phyloP scores from a whole-genome alignment of 345 rosid genomes.

The Populus nigra region DNA sequence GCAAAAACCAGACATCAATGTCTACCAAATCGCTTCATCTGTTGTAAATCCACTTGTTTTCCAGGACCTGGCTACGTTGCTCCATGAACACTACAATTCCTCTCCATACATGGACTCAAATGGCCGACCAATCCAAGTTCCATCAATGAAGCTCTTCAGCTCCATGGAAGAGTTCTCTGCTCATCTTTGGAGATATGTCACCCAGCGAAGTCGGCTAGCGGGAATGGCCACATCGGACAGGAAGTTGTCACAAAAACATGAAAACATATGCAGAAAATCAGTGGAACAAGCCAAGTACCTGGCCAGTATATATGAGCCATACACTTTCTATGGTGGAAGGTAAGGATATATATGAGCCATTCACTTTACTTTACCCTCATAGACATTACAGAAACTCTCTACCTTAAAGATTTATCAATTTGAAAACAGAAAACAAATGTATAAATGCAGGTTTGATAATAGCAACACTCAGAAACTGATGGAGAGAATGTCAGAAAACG shows the following conservation, averaged over 20 bases:
- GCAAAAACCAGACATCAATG: constrained; percentile 57
- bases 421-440: background rate
- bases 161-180: constrained; percentile 73
- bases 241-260: constrained; percentile 55
- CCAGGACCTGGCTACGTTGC: constrained; percentile 56
- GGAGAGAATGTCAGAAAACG: constrained; percentile 76
- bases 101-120: constrained; percentile 67
- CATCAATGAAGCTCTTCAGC: constrained; percentile 71
- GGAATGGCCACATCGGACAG: constrained; percentile 35
- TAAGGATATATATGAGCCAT: constrained; percentile 15
- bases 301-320: constrained; percentile 81
- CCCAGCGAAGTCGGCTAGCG: constrained; percentile 41
- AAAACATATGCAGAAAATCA: constrained; percentile 62
- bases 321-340: constrained; percentile 90
- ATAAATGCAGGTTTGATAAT: constrained; percentile 62
- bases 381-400: no score
- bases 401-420: background rate
- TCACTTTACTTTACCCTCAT: background rate
- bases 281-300: constrained; percentile 80
- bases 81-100: constrained; percentile 68
- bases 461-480: constrained; percentile 69
- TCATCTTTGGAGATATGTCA: constrained; percentile 65
- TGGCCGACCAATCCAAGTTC: constrained; percentile 71
- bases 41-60: constrained; percentile 74
- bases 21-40: constrained; percentile 90